A percentile compares a stretch with the other conserved stretches of the same genome.
Evolutionary conservation across 495 filamentous ascomycete species (phyloP).

Genomic region (Penicillium herquei): DNA sequence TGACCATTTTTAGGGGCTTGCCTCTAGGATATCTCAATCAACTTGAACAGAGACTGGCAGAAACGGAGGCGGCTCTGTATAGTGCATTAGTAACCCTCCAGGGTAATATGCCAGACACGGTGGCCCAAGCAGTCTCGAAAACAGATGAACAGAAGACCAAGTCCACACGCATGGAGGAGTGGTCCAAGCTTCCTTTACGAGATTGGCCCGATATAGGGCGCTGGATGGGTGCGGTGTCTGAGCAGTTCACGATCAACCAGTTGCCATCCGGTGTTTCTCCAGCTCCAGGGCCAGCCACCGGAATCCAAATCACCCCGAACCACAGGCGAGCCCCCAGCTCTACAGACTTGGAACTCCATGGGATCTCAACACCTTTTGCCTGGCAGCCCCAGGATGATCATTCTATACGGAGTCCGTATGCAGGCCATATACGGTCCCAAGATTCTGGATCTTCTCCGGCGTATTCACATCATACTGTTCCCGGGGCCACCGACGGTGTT

Average conservation of each 20-base stretch:
- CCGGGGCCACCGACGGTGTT: not conserved
- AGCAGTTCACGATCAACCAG: conserved; percentile 16
- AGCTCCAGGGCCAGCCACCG: not conserved
- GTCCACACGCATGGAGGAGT: conserved; percentile 27
- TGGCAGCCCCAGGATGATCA: conserved; percentile 12
- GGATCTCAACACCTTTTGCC: not conserved
- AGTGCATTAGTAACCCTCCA: conserved; percentile 25
- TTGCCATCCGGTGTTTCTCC: not conserved
- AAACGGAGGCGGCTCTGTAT: conserved; percentile 29
- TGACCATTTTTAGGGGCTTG: conserved; percentile 16
- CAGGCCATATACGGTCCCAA: conserved; percentile 5
- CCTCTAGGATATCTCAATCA: conserved; percentile 30
- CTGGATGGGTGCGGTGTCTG: conserved; percentile 19
- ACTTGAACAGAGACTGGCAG: conserved; percentile 28
- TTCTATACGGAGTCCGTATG: conserved; percentile 10
- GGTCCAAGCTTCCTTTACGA: conserved; percentile 25
- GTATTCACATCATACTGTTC: conserved; percentile 2
- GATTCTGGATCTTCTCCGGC: conserved; percentile 8
- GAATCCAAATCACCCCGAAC: not conserved
- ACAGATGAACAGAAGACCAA: conserved; percentile 21
- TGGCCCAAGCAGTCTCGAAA: conserved; percentile 14
- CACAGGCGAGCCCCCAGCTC: not conserved
- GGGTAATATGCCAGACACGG: conserved; percentile 1
- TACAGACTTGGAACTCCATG: conserved; percentile 2
- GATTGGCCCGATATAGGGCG: conserved; percentile 20